Evolutionary conservation across 1,284 basidiomycete species (phyloP).

Genomic region (Irpex sp.): DNA sequence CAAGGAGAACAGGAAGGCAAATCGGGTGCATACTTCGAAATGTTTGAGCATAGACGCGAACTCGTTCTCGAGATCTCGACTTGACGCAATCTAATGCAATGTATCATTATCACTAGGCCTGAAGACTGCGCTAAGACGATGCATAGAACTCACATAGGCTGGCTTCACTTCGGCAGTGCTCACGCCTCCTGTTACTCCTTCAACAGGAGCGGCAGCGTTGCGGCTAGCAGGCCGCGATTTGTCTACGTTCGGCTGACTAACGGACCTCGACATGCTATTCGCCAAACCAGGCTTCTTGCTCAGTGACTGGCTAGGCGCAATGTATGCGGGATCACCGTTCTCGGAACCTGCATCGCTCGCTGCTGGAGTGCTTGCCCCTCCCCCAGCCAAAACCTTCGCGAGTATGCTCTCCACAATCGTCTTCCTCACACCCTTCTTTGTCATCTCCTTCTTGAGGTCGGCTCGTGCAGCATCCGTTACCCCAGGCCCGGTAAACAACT

Average conservation of each 20-base stretch:
- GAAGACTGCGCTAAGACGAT: not conserved
- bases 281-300: constrained; percentile 40
- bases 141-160: constrained; percentile 60
- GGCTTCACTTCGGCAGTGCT: constrained; percentile 51
- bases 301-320: constrained; percentile 70
- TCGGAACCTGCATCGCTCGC: constrained; percentile 55
- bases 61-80: constrained; percentile 82
- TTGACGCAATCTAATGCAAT: constrained; percentile 70
- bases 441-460: constrained; percentile 91
- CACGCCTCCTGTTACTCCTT: constrained; percentile 28
- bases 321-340: constrained; percentile 53
- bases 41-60: constrained; percentile 74
- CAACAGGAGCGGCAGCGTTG: constrained; percentile 35
- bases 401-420: constrained; percentile 75
- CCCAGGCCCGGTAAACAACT: constrained; percentile 79
- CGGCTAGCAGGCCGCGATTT: constrained; percentile 59
- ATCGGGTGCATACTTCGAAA: constrained; percentile 62
- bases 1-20: constrained; percentile 8
- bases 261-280: constrained; percentile 36
- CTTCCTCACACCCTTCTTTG: constrained; percentile 82
- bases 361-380: constrained; percentile 31
- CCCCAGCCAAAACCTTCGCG: constrained; percentile 50
- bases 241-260: constrained; percentile 44
- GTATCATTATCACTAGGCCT: not conserved
- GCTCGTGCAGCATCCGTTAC: constrained; percentile 84